Conservation (phyloP, 2,329 filamentous ascomycete genomes). For the Zasmidium angulare region DNA sequence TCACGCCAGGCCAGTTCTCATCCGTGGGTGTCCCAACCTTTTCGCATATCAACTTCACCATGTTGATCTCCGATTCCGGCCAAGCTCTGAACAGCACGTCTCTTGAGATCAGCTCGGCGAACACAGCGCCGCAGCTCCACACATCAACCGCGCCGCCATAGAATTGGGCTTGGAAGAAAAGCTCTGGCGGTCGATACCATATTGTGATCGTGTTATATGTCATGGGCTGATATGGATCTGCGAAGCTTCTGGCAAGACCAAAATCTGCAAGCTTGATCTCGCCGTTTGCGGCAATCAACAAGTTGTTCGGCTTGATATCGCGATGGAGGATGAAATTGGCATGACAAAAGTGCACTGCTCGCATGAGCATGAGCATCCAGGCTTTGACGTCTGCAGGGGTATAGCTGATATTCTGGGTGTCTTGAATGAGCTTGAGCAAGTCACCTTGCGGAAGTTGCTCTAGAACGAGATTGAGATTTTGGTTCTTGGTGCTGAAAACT, state of each 20-base stretch:
- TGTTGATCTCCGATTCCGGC: constrained; percentile 80
- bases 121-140: constrained; percentile 90
- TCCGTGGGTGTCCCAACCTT: constrained; percentile 88
- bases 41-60: constrained; percentile 80
- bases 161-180: constrained; percentile 85
- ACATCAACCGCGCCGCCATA: constrained; percentile 91
- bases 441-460: constrained; percentile 94
- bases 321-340: constrained; percentile 91
- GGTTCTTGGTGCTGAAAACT: constrained; percentile 93
- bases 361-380: constrained; percentile 96
- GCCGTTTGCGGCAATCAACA: constrained; percentile 89
- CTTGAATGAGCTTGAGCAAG: constrained; percentile 89
- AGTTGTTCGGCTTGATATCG: constrained; percentile 98
- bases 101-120: constrained; percentile 84
- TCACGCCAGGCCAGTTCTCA: constrained; percentile 92
- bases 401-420: constrained; percentile 75
- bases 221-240: constrained; percentile 83
- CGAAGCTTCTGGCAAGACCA: constrained; percentile 84
- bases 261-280: constrained; percentile 97
- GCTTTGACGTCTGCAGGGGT: constrained; percentile 89
- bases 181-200: constrained; percentile 93
- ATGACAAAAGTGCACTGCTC: constrained; percentile 95
- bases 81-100: constrained; percentile 70
- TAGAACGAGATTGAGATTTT: constrained; percentile 93
- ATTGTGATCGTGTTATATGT: constrained; percentile 92